A percentile compares a stretch with the other conserved stretches of the same genome.
These are phyloP conservation scores for Chlorella sp. DNA, from an alignment of 139 green algal genomes.

Conservation along the genomic window DNA sequence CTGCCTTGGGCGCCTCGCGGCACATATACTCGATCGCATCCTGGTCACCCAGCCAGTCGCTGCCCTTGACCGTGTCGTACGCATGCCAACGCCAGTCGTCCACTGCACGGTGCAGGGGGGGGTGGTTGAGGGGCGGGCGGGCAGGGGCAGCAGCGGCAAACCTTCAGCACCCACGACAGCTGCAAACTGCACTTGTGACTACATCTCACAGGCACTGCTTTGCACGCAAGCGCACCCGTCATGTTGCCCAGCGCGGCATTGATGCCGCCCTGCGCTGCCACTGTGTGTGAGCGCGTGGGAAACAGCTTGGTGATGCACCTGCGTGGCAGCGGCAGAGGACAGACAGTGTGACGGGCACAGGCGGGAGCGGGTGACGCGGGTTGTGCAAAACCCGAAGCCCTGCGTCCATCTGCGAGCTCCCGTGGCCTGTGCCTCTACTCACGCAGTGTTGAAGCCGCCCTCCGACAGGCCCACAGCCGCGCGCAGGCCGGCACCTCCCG, in stretches of 20 bases:
- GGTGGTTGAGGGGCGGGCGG: background rate
- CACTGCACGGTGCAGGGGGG: slow-evolving; percentile 36
- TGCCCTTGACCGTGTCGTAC: slow-evolving; percentile 99
- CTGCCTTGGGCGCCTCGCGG: slow-evolving; percentile 90
- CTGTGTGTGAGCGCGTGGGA: slow-evolving; percentile 98
- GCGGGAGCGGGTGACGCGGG: background rate
- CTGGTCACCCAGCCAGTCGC: slow-evolving; percentile 98
- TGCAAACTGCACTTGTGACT: too few species aligned
- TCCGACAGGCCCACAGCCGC: slow-evolving; percentile 94
- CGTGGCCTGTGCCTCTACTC: slow-evolving; percentile 36
- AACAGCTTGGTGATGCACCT: slow-evolving; percentile 99
- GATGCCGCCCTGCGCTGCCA: slow-evolving; percentile 98
- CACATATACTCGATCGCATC: slow-evolving; percentile 86
- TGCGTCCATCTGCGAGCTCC: background rate
- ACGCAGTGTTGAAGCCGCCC: slow-evolving; percentile 97
- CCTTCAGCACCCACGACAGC: background rate
- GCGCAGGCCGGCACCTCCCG: slow-evolving; percentile 88
- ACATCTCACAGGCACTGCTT: too few species aligned
- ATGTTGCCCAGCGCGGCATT: slow-evolving; percentile 99
- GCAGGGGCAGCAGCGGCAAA: background rate
- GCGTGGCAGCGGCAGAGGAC: slow-evolving; percentile 10
- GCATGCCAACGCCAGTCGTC: slow-evolving; percentile 99
- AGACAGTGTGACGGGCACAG: background rate
- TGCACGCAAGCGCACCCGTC: slow-evolving; percentile 65
- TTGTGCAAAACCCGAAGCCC: background rate